Conservation (phyloP, 2,329 filamentous ascomycete species). For the Tolypocladium album region DNA sequence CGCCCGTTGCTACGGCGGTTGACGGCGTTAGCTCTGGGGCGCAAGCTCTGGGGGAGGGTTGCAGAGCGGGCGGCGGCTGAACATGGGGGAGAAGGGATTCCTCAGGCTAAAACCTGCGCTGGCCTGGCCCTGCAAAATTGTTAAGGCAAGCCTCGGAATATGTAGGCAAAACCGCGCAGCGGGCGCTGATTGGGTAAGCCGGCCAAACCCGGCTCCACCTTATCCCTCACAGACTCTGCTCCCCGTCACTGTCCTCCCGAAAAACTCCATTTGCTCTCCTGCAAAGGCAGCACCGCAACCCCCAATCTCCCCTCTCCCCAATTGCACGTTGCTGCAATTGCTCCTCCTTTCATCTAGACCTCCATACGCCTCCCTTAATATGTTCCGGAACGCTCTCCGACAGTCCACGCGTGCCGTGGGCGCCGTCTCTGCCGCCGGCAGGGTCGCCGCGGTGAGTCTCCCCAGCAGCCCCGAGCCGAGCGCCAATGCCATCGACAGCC, state of each 20-base stretch:
- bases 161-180: constrained; percentile 27
- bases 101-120: constrained; percentile 5
- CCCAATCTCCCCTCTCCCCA: constrained; percentile 51
- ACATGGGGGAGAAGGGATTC: not conserved
- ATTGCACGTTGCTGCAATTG: constrained; percentile 55
- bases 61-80: not conserved
- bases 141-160: constrained; percentile 26
- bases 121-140: constrained; percentile 17
- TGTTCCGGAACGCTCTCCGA: constrained; percentile 98
- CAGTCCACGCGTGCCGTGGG: constrained; percentile 92
- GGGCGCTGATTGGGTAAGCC: constrained; percentile 20
- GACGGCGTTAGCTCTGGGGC: too few species aligned
- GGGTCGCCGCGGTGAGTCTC: constrained; percentile 87
- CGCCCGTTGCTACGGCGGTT: not conserved
- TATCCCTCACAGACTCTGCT: constrained; percentile 31
- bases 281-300: constrained; percentile 37
- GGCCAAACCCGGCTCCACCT: constrained; percentile 24
- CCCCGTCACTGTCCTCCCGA: constrained; percentile 28
- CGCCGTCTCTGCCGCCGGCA: constrained; percentile 84
- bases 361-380: constrained; percentile 47
- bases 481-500: constrained; percentile 34
- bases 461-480: constrained; percentile 26
- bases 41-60: not conserved
- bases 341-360: constrained; percentile 39
- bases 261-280: constrained; percentile 34